phyloP scores from a whole-genome alignment of 495 filamentous ascomycete genomes.

The Amorphotheca resinae region DNA sequence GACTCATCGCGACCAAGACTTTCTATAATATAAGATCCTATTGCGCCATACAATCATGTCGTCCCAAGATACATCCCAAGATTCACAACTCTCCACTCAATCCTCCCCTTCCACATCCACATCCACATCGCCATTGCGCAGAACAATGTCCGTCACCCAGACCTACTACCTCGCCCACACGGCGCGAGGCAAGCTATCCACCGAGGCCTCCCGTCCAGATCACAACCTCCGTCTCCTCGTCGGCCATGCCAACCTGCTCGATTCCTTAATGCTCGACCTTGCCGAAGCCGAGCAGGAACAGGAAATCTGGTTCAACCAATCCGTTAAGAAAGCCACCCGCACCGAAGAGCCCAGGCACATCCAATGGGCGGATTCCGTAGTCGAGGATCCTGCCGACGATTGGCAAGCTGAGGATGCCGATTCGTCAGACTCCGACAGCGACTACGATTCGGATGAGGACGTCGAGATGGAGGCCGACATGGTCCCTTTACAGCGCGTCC shows the following conservation, averaged over 20 bases:
- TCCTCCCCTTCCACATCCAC: no score
- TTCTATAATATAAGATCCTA: no score
- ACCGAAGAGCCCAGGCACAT: constrained; percentile 54
- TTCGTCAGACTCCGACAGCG: constrained; percentile 41
- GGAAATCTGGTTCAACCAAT: constrained; percentile 96
- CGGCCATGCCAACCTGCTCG: constrained; percentile 94
- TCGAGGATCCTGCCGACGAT: constrained; percentile 63
- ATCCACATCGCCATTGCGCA: no score
- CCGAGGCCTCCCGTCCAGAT: constrained; percentile 76
- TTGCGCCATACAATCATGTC: no score
- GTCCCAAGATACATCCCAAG: no score
- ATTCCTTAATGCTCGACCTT: constrained; percentile 90
- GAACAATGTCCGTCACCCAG: constrained; percentile 89
- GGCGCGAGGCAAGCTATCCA: constrained; percentile 87
- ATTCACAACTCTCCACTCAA: no score
- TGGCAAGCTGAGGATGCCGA: constrained; percentile 45
- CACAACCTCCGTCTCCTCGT: constrained; percentile 92
- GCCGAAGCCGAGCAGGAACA: constrained; percentile 90
- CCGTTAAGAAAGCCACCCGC: constrained; percentile 60
- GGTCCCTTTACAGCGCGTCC: constrained; percentile 31
- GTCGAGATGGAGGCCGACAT: constrained; percentile 40
- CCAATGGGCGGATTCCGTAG: constrained; percentile 74
- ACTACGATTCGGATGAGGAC: constrained; percentile 38
- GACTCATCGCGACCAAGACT: no score
- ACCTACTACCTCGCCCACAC: constrained; percentile 97